A percentile compares a stretch with the other conserved stretches of the same genome.
Conservation (phyloP, 1,284 basidiomycete genomes). For the Trichosporon faecale region DNA sequence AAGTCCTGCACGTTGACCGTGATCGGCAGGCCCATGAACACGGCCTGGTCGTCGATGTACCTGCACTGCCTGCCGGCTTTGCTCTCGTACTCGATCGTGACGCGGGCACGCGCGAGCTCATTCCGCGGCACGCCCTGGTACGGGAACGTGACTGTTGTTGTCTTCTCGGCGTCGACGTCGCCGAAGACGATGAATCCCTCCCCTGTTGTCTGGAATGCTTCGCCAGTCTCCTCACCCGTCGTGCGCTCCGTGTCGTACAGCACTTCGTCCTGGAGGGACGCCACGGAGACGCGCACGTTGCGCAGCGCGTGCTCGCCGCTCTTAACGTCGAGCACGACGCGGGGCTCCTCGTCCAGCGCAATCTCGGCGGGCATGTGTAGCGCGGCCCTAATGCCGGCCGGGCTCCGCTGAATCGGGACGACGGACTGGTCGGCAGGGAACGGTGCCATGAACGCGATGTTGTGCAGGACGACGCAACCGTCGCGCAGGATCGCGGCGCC, state of each 20-base stretch:
- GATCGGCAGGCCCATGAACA: conserved; percentile 49
- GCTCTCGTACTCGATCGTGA: conserved; percentile 31
- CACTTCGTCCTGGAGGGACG: conserved; percentile 30
- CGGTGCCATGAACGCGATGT: conserved; percentile 23
- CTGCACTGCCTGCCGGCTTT: conserved; percentile 13
- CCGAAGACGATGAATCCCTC: conserved; percentile 22
- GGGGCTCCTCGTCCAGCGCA: conserved; percentile 38
- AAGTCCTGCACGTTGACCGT: conserved; percentile 54
- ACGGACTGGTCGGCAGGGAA: conserved; percentile 21
- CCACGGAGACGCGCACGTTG: conserved; percentile 24
- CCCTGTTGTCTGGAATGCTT: background rate
- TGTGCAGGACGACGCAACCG: conserved; percentile 29
- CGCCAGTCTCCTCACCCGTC: background rate
- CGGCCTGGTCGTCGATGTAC: conserved; percentile 33
- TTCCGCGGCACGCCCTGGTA: conserved; percentile 36
- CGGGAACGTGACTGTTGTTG: conserved; percentile 29
- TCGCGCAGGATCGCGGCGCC: conserved; percentile 28
- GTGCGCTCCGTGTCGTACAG: conserved; percentile 26
- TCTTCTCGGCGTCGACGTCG: conserved; percentile 20
- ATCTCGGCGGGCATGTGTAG: conserved; percentile 42
- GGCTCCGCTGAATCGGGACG: conserved; percentile 28
- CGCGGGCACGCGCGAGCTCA: conserved; percentile 36
- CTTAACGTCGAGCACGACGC: conserved; percentile 35
- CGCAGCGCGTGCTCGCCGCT: conserved; percentile 25
- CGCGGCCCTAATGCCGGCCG: conserved; percentile 25